Conservation (phyloP, 306 rosid species). For the Lagenaria siceraria region DNA sequence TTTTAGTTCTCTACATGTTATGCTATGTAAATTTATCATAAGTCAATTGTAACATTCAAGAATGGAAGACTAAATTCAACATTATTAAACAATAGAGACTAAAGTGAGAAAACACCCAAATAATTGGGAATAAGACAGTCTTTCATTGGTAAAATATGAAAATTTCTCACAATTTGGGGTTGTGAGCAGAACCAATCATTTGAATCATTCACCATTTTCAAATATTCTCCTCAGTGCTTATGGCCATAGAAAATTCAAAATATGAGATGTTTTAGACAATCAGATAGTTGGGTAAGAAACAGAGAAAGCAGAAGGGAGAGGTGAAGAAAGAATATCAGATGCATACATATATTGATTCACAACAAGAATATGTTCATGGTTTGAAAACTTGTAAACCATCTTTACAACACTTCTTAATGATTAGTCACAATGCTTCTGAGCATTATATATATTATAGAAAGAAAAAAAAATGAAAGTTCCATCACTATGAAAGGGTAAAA, state of each 20-base stretch:
- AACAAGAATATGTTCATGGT: not conserved
- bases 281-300: not conserved
- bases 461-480: not conserved
- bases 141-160: not conserved
- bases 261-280: no score
- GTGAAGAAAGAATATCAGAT: not conserved
- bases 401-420: constrained; percentile 1
- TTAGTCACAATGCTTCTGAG: constrained; percentile 1
- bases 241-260: no score
- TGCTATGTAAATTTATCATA: no score
- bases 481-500: constrained; percentile 4
- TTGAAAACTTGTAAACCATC: not conserved
- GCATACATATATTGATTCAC: not conserved
- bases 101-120: not conserved
- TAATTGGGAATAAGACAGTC: not conserved
- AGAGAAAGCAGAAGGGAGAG: not conserved
- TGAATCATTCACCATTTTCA: not conserved
- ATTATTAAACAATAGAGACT: not conserved
- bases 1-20: no score
- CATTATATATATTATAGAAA: not conserved
- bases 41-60: no score
- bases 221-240: no score
- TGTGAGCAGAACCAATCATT: not conserved
- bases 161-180: not conserved
- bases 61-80: no score